Base-by-base conservation (phyloP, 208 protist genomes). In the Angomonas desouzai region DNA sequence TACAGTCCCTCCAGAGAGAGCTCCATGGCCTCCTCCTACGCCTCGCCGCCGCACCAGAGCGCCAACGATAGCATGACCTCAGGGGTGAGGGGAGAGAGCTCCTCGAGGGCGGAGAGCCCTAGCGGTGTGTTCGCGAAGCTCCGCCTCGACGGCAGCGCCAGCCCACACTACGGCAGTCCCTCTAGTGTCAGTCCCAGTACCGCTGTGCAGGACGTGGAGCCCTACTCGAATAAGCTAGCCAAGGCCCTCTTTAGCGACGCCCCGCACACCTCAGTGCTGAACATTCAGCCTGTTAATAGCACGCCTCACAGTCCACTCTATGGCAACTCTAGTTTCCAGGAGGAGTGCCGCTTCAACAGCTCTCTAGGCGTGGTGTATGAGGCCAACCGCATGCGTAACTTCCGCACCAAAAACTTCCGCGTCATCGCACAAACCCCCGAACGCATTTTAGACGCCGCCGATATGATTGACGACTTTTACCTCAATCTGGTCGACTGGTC, bases 401-500 rank as follows among this genome's bases (percentile, higher is more conserved):
- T 96, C 69, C 72, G 57, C 28, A 84, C 81, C 29, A 59, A 76
- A 36, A 77, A 75, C 0, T 96, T 96, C 68, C 83, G 91, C 34
- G 62, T 93, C 43, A 98, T 98, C 64, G 80, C 97, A 16, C 78
- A 96, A 51, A 95, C 85, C 1, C 89, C 96, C 1, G 95, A 99
- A 57, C 82, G 93, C 62, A 98, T 99, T 43, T 79, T 99, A 0
- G 98, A 99, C 74, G 98, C 98, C 25, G 98, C 98, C 0, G 97
- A 98, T 59, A 79, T 99, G 55, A 70, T 97, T 49, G 98, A 99
- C 64, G 98, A 99, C 85, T 99, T 98, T 68, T 99, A 99, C 85
- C 83, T 99, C 11, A 99, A 99, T 71, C 77, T 99, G 6, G 83
- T 99, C 2, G 98, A 99, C 80, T 99, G 98, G 98, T 89, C 76